Evolutionary conservation across 192 early-diverging fungal species (phyloP), one percentile per base, ranked within the genome.

Genomic region (Spizellomyces sp.): DNA sequence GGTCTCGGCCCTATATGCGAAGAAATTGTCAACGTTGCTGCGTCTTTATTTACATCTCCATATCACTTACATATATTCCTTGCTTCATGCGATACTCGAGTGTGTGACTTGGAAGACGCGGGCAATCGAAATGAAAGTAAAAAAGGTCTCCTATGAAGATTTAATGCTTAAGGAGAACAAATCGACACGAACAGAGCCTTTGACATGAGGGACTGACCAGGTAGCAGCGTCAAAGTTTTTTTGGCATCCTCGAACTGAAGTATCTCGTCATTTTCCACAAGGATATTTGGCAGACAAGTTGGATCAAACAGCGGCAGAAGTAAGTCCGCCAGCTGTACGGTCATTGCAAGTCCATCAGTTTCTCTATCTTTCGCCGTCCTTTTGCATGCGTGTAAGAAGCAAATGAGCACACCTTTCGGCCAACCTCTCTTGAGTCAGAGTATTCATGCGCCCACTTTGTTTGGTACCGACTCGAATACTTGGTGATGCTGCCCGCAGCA

Each of bases 121-220:
- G 85, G 59, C 70, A 58, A 57, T 87, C 81, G 58, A 79, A 85
- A 63, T 83, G 77, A 48, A 85, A 77, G 62, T 80, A 87, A 17
- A 74, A 58, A n/a, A 82, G 50, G 43, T 70, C 21, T 5, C 67
- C 74, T 66, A 48, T 21, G 17, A n/a, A 44, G 5, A 8, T 21
- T 14, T 22, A 5, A 7, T 56, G 54, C 4, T 56, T n/a, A 56
- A 19, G 4, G 7, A 22, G n/a, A 56, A 56, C 5, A 56, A 19
- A 19, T 22, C 22, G 54, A 56, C n/a, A 56, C n/a, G 54, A 7
- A 22, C 22, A 19, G n/a, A 56, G 22, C n/a, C n/a, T n/a, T 19
- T 65, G n/a, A 10, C 5, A 22, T 4, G n/a, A 63, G 57, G 5
- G 17, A 67, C 9, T 57, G 65, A 45, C 80, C 81, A 7, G 84